Conservation (phyloP, 176 grass and related monocot genomes). For the Microstegium vimineum region DNA sequence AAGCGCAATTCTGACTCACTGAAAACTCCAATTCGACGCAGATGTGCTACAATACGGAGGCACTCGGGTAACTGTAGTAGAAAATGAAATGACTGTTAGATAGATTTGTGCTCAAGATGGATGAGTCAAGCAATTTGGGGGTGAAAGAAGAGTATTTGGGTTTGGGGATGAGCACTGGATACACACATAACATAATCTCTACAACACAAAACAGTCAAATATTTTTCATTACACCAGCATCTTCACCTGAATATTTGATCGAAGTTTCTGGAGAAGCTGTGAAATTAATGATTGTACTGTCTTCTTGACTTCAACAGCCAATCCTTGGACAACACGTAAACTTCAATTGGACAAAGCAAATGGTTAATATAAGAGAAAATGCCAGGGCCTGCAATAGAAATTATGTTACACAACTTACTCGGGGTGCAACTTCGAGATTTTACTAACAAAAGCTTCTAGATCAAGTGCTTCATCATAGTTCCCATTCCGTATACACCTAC, state of each 20-base stretch:
- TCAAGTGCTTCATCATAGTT: conserved; percentile 99
- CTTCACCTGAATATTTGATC: conserved; percentile 91
- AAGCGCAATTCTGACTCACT: conserved; percentile 86
- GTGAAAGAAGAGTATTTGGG: background rate
- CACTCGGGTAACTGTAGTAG: conserved; percentile 81
- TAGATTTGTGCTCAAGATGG: background rate
- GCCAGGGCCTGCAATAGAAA: background rate
- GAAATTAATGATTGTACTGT: conserved; percentile 89
- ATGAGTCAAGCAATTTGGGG: background rate
- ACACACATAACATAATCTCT: background rate
- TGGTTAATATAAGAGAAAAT: conserved; percentile 18
- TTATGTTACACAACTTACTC: conserved; percentile 62
- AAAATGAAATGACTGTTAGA: conserved; percentile 37
- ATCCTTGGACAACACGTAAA: conserved; percentile 95
- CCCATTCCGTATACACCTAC: conserved; percentile 95
- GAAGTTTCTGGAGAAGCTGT: conserved; percentile 97
- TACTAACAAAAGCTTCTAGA: conserved; percentile 89
- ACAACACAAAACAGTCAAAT: background rate
- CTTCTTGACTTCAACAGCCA: conserved; percentile 84
- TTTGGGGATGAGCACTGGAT: background rate
- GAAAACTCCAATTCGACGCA: conserved; percentile 88
- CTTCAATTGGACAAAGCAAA: conserved; percentile 59
- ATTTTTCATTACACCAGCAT: background rate
- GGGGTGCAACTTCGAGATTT: conserved; percentile 83
- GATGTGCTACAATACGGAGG: conserved; percentile 74